Evolutionary conservation across 148 eudicot species (phyloP).

Genomic region (Rhododendron williamsianum): DNA sequence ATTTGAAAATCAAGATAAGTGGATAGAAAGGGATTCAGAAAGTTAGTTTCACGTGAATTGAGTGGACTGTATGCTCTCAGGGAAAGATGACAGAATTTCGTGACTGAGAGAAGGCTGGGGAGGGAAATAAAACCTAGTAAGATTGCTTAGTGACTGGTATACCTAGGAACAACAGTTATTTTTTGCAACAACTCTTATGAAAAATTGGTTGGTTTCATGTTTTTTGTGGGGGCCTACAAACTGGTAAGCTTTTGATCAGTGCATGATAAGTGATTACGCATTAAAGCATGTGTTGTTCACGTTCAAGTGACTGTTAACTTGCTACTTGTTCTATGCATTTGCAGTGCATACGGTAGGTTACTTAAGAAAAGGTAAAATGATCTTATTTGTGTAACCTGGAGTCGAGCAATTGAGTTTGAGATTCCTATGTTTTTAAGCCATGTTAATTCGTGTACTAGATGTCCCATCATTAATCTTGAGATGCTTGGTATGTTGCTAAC

Average conservation of each 20-base stretch:
- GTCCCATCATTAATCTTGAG: not conserved
- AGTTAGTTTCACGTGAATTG: not conserved
- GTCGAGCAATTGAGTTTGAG: not conserved
- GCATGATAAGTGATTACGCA: not conserved
- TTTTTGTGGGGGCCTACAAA: not conserved
- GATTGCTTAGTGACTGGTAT: not conserved
- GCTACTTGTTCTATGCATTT: not conserved
- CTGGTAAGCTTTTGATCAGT: not conserved
- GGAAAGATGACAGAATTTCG: not conserved
- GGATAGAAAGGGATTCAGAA: not conserved
- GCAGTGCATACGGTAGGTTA: not conserved
- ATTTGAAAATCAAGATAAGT: not conserved
- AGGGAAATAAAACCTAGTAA: not conserved
- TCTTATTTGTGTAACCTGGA: not conserved
- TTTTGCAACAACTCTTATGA: not conserved
- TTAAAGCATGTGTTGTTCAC: not conserved
- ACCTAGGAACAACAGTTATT: not conserved
- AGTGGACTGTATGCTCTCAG: not conserved
- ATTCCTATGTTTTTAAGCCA: not conserved
- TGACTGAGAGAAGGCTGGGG: not conserved
- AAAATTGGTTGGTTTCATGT: not conserved
- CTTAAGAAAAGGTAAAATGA: too few relatives aligned
- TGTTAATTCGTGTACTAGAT: not conserved
- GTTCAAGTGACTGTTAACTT: not conserved
- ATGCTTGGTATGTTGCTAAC: constrained; percentile 9